A percentile compares a stretch with the other conserved stretches of the same genome.
Evolutionary conservation across 2,329 filamentous ascomycete species (phyloP).

Genomic region (Curvularia spicifera): DNA sequence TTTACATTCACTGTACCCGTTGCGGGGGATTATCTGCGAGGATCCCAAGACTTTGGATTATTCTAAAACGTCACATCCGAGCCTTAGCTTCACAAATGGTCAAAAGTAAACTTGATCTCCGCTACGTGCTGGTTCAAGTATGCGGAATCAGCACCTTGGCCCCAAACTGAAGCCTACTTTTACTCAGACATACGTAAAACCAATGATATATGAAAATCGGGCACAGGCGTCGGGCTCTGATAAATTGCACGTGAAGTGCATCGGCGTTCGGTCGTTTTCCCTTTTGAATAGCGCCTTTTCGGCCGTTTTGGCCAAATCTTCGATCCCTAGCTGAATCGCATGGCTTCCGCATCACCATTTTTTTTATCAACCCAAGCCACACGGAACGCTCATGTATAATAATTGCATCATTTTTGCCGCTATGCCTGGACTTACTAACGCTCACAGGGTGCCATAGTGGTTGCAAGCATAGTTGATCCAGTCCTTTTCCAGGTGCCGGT

Average conservation of each 20-base stretch:
- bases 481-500: neutral
- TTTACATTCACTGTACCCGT: slow-evolving; percentile 9
- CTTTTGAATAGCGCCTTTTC: slow-evolving; percentile 1
- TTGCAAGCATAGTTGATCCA: neutral
- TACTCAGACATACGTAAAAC: neutral
- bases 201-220: slow-evolving; percentile 1
- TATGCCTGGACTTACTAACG: neutral
- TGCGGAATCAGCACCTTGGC: neutral
- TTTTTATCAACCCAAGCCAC: neutral
- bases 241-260: slow-evolving; percentile 4
- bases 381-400: neutral
- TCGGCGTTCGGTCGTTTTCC: slow-evolving; percentile 3
- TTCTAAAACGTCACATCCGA: slow-evolving; percentile 7
- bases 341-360: neutral
- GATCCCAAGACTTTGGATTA: slow-evolving; percentile 6
- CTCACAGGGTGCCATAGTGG: neutral
- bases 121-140: neutral
- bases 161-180: neutral
- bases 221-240: neutral
- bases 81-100: neutral
- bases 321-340: neutral
- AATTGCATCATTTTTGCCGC: neutral
- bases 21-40: slow-evolving; percentile 17
- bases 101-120: neutral
- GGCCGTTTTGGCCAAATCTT: slow-evolving; percentile 1